Percentiles rank a stretch among this genome's conserved stretches.
Conservation (phyloP, 768 basidiomycete species). For the Suillus subluteus region DNA sequence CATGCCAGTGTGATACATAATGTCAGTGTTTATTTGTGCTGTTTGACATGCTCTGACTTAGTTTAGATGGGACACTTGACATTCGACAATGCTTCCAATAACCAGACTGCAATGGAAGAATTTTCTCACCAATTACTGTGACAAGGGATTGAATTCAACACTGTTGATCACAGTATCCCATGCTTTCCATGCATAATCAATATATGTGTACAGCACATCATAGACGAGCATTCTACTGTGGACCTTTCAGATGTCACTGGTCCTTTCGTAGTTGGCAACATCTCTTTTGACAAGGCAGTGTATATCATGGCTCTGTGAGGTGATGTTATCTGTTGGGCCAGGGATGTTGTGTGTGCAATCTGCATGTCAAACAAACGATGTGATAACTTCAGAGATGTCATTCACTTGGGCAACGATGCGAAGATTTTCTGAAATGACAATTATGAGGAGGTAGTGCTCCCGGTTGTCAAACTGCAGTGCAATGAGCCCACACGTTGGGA, state of each 20-base stretch:
- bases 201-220: conserved; percentile 3
- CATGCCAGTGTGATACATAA: neutral
- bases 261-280: neutral
- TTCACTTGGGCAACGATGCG: neutral
- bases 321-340: neutral
- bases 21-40: conserved; percentile 4
- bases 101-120: neutral
- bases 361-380: neutral
- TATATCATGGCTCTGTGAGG: neutral
- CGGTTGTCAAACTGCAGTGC: conserved; percentile 14
- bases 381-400: neutral
- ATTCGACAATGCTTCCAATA: neutral
- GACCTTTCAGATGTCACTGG: neutral
- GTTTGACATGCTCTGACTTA: conserved; percentile 14
- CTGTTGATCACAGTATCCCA: neutral
- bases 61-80: conserved; percentile 15
- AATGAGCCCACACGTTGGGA: conserved; percentile 44
- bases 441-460: neutral
- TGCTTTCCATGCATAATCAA: neutral
- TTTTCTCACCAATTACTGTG: neutral
- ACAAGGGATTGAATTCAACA: neutral
- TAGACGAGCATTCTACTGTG: conserved; percentile 11
- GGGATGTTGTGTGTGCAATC: neutral
- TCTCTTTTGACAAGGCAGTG: neutral
- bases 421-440: neutral